phyloP scores from a whole-genome alignment of 2,329 filamentous ascomycete species.

The Paecilomyces variotii region DNA sequence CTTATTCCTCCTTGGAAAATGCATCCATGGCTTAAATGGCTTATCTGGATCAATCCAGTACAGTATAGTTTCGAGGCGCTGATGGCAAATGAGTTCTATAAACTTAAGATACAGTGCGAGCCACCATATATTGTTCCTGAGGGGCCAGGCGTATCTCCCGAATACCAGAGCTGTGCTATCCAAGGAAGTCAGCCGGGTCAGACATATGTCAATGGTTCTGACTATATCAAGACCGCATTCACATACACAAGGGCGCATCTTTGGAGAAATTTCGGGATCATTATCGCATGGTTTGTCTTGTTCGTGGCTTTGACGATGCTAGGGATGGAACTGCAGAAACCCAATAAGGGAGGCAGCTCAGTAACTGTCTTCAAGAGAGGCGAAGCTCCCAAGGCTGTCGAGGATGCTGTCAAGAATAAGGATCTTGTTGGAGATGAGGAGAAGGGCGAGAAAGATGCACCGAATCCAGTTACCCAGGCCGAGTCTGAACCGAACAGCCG shows the following conservation, averaged over 20 bases:
- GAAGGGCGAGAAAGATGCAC: conserved; percentile 24
- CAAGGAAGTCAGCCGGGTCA: conserved; percentile 49
- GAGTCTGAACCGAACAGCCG: conserved; percentile 12
- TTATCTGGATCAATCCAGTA: conserved; percentile 59
- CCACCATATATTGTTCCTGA: conserved; percentile 50
- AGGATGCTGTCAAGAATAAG: conserved; percentile 47
- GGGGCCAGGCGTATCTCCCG: conserved; percentile 36
- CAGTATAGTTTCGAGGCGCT: conserved; percentile 63
- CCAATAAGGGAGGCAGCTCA: conserved; percentile 71
- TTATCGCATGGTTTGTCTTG: conserved; percentile 63
- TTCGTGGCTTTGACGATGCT: conserved; percentile 71
- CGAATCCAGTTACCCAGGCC: conserved; percentile 7
- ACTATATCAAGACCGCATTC: conserved; percentile 50
- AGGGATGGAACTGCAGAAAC: conserved; percentile 69
- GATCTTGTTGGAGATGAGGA: conserved; percentile 44
- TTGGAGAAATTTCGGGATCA: conserved; percentile 73
- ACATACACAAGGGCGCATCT: conserved; percentile 50
- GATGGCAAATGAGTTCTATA: conserved; percentile 63
- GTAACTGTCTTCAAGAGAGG: conserved; percentile 69
- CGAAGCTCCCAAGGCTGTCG: conserved; percentile 51
- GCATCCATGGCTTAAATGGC: conserved; percentile 57
- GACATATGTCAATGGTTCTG: conserved; percentile 45
- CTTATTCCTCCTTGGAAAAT: conserved; percentile 55
- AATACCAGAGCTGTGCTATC: conserved; percentile 53
- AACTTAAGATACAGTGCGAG: conserved; percentile 47